Conservation (phyloP, 2,329 filamentous ascomycete genomes). For the Hortaea werneckii region DNA sequence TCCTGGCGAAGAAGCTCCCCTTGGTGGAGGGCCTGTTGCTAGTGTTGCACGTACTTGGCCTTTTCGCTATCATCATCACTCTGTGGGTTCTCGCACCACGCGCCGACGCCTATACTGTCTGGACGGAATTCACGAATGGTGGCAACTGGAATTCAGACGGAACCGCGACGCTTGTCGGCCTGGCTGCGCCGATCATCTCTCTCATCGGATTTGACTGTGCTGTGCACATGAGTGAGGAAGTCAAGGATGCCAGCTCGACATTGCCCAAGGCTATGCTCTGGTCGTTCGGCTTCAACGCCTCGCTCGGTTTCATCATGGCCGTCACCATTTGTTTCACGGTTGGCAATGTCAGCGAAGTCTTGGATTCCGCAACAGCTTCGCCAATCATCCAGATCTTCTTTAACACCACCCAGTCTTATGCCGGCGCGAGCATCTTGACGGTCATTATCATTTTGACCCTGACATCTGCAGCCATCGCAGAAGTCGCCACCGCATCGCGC, state of each 20-base stretch:
- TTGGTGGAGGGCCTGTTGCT: conserved; percentile 14
- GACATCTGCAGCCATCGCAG: conserved; percentile 22
- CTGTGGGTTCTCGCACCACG: conserved; percentile 25
- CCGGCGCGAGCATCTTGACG: conserved; percentile 11
- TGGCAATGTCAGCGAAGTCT: not conserved
- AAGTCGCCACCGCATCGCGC: conserved; percentile 27
- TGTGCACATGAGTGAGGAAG: conserved; percentile 22
- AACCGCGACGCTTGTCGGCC: not conserved
- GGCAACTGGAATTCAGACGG: conserved; percentile 28
- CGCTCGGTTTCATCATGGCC: conserved; percentile 11
- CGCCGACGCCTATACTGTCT: conserved; percentile 4
- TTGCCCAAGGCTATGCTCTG: conserved; percentile 22
- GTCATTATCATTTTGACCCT: conserved; percentile 24
- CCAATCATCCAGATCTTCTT: conserved; percentile 25
- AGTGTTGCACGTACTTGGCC: conserved; percentile 23
- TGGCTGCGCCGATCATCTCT: conserved; percentile 13
- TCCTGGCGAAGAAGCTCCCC: conserved; percentile 34
- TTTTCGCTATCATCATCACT: conserved; percentile 42
- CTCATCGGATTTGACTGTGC: conserved; percentile 15
- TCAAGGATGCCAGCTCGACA: conserved; percentile 16
- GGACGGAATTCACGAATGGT: conserved; percentile 38
- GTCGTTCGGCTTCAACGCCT: conserved; percentile 16
- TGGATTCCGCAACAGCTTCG: not conserved
- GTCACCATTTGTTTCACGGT: conserved; percentile 19
- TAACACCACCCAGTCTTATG: not conserved